Base-by-base conservation (phyloP, 2,329 filamentous ascomycete genomes). In the Trichoderma afroharzianum region DNA sequence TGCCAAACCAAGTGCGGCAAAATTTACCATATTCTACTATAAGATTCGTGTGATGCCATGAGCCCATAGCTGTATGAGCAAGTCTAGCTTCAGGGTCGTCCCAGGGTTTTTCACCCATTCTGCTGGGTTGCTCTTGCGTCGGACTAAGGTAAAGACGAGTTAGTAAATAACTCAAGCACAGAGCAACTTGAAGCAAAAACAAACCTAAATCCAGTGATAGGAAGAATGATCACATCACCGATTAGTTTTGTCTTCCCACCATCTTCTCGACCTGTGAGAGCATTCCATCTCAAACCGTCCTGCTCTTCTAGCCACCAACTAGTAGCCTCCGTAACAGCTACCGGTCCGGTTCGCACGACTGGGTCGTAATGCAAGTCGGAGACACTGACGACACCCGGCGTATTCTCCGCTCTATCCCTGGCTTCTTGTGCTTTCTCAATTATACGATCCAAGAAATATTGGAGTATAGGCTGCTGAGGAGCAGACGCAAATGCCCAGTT, bases 401-500 rank as follows among this genome's bases (percentile, higher is more conserved):
- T 43, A n/a, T 72, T 30, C 4, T 12, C 7, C 7, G 75, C 71
- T 21, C 15, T 67, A 33, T 67, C 21, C 18, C 63, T 57, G 28
- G 72, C 72, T 6, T 72, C 68, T 24, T 26, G 36, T 11, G 66
- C 66, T 33, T 68, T 68, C 9, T 68, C 57, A 11, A 28, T 14
- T 14, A 77, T 63, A 11, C 57, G 67, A n/a, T 74, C 68, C 67
- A 76, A 68, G 68, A 74, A 77, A 36, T 71, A 71, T 3, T 71
- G 62, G 8, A 77, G 67, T 4, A 74, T 63, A 5, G 74, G 75
- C 26, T 77, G 76, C 6, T 72, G 58, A 2, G 73, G 74, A 21
- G 75, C 72, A 7, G 75, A 76, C 2, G 76, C 76, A 64, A 77
- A 68, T 11, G 76, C 76, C 76, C 76, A 77, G 26, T 77, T 75